phyloP scores from a whole-genome alignment of 148 eudicot genomes.

The Vaccinium macrocarpon region DNA sequence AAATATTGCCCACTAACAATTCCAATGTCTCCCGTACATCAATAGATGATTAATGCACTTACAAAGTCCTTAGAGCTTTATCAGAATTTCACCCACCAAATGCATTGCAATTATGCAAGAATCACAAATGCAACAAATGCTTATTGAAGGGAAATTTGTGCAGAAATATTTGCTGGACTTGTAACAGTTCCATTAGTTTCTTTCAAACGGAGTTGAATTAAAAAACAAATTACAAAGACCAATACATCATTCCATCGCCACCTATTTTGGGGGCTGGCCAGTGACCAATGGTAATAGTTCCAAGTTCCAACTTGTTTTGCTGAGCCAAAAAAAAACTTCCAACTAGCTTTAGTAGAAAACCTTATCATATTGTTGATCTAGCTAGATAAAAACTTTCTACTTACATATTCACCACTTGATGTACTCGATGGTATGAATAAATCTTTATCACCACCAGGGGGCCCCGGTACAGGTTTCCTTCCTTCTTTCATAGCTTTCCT shows the following conservation, averaged over 20 bases:
- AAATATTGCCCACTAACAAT: neutral
- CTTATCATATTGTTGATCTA: neutral
- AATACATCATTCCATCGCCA: neutral
- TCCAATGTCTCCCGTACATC: neutral
- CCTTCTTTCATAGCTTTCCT: conserved; percentile 96
- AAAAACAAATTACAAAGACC: neutral
- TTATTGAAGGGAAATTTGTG: neutral
- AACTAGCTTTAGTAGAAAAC: neutral
- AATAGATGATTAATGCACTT: neutral
- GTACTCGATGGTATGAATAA: conserved; percentile 39
- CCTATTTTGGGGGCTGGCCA: neutral
- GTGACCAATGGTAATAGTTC: neutral
- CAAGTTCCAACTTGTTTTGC: neutral
- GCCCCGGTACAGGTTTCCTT: conserved; percentile 89
- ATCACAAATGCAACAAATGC: neutral
- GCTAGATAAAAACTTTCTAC: conserved; percentile 17
- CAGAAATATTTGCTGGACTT: neutral
- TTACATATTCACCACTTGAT: conserved; percentile 58
- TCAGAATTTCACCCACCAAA: neutral
- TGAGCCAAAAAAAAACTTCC: neutral
- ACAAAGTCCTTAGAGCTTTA: neutral
- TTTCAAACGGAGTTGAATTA: neutral
- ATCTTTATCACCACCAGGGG: conserved; percentile 86
- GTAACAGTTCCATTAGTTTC: neutral
- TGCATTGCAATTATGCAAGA: neutral